phyloP scores from a whole-genome alignment of 1,284 basidiomycete genomes.

The Fomitopsis palustris region DNA sequence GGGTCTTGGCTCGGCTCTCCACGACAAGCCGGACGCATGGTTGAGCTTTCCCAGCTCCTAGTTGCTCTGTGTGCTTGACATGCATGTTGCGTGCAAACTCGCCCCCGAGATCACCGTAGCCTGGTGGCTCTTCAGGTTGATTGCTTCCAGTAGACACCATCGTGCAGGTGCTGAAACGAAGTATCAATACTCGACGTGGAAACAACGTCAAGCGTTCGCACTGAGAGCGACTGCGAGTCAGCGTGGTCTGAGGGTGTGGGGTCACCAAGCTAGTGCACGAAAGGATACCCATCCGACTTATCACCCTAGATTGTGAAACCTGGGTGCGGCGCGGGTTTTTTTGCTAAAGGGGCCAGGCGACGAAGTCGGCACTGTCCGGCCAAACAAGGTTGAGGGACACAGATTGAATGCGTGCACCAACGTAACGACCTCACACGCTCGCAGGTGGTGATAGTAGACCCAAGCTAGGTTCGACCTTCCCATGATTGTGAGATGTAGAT shows the following conservation, averaged over 20 bases:
- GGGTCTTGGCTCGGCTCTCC: slow-evolving; percentile 24
- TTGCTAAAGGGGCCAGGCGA: neutral
- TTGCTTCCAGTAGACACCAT: neutral
- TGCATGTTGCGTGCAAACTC: neutral
- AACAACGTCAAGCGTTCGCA: too few relatives aligned
- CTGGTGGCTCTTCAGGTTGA: slow-evolving; percentile 7
- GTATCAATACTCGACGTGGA: too few relatives aligned
- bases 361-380: neutral
- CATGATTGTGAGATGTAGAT: neutral
- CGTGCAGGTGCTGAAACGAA: neutral
- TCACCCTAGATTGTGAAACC: too few relatives aligned
- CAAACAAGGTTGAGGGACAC: neutral
- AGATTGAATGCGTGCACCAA: neutral
- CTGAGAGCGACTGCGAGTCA: too few relatives aligned
- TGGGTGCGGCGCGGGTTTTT: neutral
- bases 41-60: slow-evolving; percentile 38
- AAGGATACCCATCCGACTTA: too few relatives aligned
- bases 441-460: neutral
- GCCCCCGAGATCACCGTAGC: slow-evolving; percentile 9
- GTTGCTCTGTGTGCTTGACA: slow-evolving; percentile 31
- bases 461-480: neutral
- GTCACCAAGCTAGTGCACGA: too few relatives aligned
- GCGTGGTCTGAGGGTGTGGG: too few relatives aligned
- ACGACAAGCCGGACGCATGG: slow-evolving; percentile 29
- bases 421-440: neutral